Conservation (phyloP, 257 asterid species). For the Solanum chiquidenum region DNA sequence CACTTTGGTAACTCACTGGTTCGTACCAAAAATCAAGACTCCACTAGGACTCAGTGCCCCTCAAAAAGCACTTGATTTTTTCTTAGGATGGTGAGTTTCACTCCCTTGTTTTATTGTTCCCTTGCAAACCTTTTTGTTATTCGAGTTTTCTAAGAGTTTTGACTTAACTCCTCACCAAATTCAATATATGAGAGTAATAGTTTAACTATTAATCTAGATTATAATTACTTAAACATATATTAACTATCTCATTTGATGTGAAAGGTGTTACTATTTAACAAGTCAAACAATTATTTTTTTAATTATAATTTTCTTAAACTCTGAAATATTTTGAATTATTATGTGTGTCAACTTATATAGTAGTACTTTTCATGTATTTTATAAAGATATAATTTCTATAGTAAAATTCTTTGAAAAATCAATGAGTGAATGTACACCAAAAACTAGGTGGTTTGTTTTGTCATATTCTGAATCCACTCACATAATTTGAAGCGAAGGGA, state of each 20-base stretch:
- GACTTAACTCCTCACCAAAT: not conserved
- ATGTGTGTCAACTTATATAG: not conserved
- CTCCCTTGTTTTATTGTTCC: not conserved
- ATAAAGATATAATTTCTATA: not conserved
- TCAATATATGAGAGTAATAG: not conserved
- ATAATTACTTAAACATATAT: not conserved
- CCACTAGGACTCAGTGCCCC: slow-evolving; percentile 12
- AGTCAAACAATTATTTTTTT: not conserved
- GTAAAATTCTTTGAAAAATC: not conserved
- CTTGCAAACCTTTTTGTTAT: not conserved
- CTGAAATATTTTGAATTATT: not conserved
- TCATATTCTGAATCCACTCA: not conserved
- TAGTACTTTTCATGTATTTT: not conserved
- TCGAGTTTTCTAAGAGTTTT: not conserved
- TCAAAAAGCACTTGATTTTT: slow-evolving; percentile 13
- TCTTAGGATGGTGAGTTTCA: slow-evolving; percentile 16
- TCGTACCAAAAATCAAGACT: slow-evolving; percentile 11
- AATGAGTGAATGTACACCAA: not conserved
- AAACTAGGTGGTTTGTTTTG: not conserved
- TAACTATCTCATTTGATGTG: not conserved
- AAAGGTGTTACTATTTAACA: not conserved
- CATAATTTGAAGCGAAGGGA: not conserved
- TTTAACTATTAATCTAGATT: not conserved
- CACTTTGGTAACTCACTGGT: slow-evolving; percentile 18
- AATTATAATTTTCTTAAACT: too few relatives aligned